These are phyloP conservation scores for Skeletonema tropicum DNA, from an alignment of 108 stramenopile species.

Conservation along the genomic window DNA sequence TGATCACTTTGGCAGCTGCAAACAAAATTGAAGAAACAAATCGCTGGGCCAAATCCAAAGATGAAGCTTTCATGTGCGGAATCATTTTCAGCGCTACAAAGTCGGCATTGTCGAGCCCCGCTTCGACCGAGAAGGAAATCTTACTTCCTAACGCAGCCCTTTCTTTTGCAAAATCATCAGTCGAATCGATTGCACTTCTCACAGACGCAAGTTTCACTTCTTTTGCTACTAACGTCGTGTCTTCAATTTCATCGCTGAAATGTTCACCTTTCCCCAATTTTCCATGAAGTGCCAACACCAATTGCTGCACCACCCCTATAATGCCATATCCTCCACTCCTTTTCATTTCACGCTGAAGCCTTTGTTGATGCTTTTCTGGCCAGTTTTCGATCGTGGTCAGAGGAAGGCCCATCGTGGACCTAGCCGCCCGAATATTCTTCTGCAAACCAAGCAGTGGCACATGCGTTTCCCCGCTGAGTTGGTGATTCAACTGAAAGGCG, in stretches of 20 bases:
- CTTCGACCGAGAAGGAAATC: slow-evolving; percentile 35
- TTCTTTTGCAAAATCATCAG: slow-evolving; percentile 33
- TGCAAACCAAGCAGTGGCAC: slow-evolving; percentile 28
- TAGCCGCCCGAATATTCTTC: slow-evolving; percentile 13
- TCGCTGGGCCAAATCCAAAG: slow-evolving; percentile 28
- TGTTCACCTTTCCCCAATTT: neutral
- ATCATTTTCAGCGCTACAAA: slow-evolving; percentile 44
- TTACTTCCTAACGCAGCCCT: slow-evolving; percentile 12
- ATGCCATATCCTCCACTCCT: neutral
- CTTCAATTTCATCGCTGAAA: slow-evolving; percentile 21
- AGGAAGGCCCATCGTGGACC: slow-evolving; percentile 33
- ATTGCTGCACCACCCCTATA: slow-evolving; percentile 27
- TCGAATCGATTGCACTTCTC: slow-evolving; percentile 18
- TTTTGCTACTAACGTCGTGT: slow-evolving; percentile 8
- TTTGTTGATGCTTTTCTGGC: slow-evolving; percentile 36
- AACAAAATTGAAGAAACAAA: slow-evolving; percentile 31
- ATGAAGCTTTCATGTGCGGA: slow-evolving; percentile 25
- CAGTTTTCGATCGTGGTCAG: slow-evolving; percentile 30
- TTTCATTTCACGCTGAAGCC: slow-evolving; percentile 27
- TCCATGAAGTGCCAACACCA: slow-evolving; percentile 33
- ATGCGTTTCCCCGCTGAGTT: slow-evolving; percentile 42
- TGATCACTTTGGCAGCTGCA: slow-evolving; percentile 34
- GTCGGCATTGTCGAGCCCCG: slow-evolving; percentile 42
- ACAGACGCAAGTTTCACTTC: slow-evolving; percentile 24
- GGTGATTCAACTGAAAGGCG: slow-evolving; percentile 27